These are phyloP conservation scores for Azolla pinnata DNA, from an alignment of 75 land plant species.

Conservation along the genomic window DNA sequence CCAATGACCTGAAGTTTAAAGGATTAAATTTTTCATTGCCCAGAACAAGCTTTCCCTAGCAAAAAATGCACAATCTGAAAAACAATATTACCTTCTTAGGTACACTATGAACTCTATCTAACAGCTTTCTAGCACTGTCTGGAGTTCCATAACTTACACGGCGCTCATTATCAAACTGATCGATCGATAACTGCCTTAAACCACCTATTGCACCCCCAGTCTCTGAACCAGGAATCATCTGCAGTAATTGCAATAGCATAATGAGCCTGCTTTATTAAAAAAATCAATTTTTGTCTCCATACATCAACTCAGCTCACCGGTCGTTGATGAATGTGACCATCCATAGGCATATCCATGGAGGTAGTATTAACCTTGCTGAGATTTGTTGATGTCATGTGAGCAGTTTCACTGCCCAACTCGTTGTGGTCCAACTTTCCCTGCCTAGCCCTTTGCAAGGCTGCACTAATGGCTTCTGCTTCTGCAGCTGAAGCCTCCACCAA, in stretches of 20 bases:
- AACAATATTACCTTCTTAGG: conserved; percentile 99
- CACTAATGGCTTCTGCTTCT: conserved; percentile 95
- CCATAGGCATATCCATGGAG: too few species aligned
- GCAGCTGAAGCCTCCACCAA: conserved; percentile 96
- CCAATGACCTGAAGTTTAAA: conserved; percentile 50
- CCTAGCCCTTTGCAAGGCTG: conserved; percentile 76
- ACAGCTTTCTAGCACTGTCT: conserved; percentile 88
- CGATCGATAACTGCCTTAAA: conserved; percentile 91
- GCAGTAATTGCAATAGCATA: conserved; percentile 3
- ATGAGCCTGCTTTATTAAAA: background rate
- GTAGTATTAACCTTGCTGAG: too few species aligned
- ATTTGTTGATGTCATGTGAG: too few species aligned
- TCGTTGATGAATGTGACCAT: too few species aligned
- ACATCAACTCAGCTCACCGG: too few species aligned
- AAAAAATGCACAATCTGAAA: too few species aligned
- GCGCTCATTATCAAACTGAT: conserved; percentile 99
- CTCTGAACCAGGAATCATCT: conserved; percentile 99
- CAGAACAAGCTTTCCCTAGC: too few species aligned
- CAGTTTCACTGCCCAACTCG: too few species aligned
- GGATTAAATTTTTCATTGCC: too few species aligned
- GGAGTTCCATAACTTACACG: conserved; percentile 99
- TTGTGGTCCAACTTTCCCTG: too few species aligned
- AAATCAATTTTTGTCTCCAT: background rate
- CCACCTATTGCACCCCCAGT: conserved; percentile 98
- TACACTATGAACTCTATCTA: conserved; percentile 88